Evolutionary conservation across 2,329 filamentous ascomycete genomes (phyloP).

Genomic region (Aureobasidium musti): DNA sequence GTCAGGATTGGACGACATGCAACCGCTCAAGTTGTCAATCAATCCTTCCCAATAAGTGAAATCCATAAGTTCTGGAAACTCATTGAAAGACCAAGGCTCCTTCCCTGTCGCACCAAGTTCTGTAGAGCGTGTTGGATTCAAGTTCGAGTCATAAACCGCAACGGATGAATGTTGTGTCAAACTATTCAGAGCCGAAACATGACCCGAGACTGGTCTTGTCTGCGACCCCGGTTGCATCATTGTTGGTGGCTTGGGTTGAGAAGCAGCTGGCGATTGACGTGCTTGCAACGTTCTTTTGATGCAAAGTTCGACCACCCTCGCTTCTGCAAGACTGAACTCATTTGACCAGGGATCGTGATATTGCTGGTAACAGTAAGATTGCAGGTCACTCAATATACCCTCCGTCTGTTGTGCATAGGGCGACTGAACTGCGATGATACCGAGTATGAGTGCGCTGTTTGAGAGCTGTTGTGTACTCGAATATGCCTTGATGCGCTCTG

Average conservation of each 20-base stretch:
- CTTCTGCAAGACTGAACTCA: background rate
- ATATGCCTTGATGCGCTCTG: slow-evolving; percentile 4
- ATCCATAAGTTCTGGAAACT: slow-evolving; percentile 6
- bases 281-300: background rate
- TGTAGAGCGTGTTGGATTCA: no score
- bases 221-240: background rate
- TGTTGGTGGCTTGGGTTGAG: background rate
- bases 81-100: slow-evolving; percentile 1
- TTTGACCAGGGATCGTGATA: background rate
- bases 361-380: slow-evolving; percentile 6
- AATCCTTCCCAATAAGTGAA: slow-evolving; percentile 6
- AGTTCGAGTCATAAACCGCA: no score
- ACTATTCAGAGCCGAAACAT: background rate
- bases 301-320: slow-evolving; percentile 1
- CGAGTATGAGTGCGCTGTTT: slow-evolving; percentile 7
- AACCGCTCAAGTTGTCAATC: slow-evolving; percentile 3
- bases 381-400: background rate
- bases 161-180: no score
- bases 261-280: background rate
- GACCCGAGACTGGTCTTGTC: background rate
- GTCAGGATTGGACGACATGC: background rate
- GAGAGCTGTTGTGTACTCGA: background rate
- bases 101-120: background rate
- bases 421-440: background rate
- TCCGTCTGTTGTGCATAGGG: background rate